Evolutionary conservation across 257 asterid genomes (phyloP).

Genomic region (Haberlea rhodopensis): DNA sequence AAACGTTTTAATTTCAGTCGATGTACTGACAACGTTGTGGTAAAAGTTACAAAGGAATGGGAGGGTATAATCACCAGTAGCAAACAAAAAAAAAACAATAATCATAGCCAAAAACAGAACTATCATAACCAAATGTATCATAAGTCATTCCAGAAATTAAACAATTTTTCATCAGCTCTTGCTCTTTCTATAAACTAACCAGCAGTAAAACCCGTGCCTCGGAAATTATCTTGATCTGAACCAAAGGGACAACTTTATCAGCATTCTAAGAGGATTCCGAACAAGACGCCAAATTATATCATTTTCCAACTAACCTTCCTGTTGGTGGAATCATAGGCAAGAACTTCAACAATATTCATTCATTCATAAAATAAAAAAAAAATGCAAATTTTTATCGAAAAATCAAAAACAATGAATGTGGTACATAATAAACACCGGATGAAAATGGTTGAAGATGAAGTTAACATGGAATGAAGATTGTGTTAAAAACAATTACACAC

Average conservation of each 20-base stretch:
- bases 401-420: not conserved
- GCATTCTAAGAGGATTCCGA: not conserved
- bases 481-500: constrained; percentile 4
- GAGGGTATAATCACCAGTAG: not conserved
- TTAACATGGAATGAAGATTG: not conserved
- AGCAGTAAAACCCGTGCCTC: not conserved
- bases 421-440: not conserved
- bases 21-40: not conserved
- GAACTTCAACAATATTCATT: not conserved
- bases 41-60: too few species aligned
- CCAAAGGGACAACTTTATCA: not conserved
- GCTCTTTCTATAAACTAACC: not conserved
- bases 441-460: not conserved
- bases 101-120: constrained; percentile 1
- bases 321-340: not conserved
- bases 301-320: not conserved
- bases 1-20: not conserved
- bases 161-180: not conserved
- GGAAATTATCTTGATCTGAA: not conserved
- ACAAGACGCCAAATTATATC: not conserved
- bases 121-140: not conserved
- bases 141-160: not conserved
- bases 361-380: constrained; percentile 12
- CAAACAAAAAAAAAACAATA: too few species aligned
- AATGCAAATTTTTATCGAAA: not conserved